Percentiles rank a stretch among this genome's conserved stretches.
Evolutionary conservation across 495 filamentous ascomycete species (phyloP).

Genomic region (Opeltia flavorubescens): DNA sequence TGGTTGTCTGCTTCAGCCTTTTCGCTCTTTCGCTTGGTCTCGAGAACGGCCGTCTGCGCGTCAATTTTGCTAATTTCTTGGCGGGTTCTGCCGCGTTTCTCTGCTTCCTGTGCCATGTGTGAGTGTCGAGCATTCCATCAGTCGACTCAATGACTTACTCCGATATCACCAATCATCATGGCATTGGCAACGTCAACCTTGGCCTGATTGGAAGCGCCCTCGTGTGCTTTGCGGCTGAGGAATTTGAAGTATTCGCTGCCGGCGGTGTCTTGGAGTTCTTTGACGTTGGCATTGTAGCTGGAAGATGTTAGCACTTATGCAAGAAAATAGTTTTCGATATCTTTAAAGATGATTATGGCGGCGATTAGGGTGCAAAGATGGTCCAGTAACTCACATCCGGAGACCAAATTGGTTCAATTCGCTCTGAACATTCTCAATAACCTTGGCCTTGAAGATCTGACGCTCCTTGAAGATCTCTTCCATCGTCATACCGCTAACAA

Average conservation of each 20-base stretch:
- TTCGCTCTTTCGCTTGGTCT: constrained; percentile 70
- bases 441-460: constrained; percentile 64
- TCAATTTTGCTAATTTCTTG: constrained; percentile 73
- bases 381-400: constrained; percentile 29
- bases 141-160: constrained; percentile 20
- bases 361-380: too few species aligned
- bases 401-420: constrained; percentile 64
- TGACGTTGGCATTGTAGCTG: constrained; percentile 68
- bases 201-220: constrained; percentile 66
- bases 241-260: constrained; percentile 66
- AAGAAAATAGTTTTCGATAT: too few species aligned
- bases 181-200: constrained; percentile 72
- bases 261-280: constrained; percentile 68
- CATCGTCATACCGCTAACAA: constrained; percentile 73
- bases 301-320: constrained; percentile 5
- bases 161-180: constrained; percentile 61
- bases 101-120: constrained; percentile 49
- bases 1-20: constrained; percentile 63
- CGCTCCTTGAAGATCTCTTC: constrained; percentile 74
- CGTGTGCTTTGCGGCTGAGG: constrained; percentile 66
- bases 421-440: constrained; percentile 62
- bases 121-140: too few species aligned
- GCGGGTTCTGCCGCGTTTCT: constrained; percentile 61
- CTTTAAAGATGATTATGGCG: too few species aligned
- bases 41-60: constrained; percentile 64